Evolutionary conservation across 768 basidiomycete genomes (phyloP).

Genomic region (Dioszegia aurantiaca): DNA sequence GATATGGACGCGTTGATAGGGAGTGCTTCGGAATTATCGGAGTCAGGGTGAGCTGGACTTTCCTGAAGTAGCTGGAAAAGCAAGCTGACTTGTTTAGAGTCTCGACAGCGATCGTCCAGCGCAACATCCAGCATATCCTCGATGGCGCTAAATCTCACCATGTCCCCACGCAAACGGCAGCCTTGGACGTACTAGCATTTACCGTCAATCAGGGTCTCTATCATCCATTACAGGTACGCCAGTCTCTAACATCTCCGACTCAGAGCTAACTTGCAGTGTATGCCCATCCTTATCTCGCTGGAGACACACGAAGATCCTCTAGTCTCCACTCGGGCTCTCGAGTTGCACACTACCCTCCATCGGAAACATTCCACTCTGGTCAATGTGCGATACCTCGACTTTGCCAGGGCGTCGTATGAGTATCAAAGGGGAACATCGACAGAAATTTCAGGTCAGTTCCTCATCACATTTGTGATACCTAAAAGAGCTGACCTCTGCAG

Average conservation of each 20-base stretch:
- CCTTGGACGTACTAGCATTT: constrained; percentile 86
- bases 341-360: constrained; percentile 76
- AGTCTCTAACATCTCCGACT: neutral
- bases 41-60: constrained; percentile 72
- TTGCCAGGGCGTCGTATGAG: constrained; percentile 74
- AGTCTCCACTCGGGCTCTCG: constrained; percentile 71
- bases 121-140: constrained; percentile 78
- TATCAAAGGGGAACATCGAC: constrained; percentile 63
- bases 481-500: constrained; percentile 31
- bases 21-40: constrained; percentile 91
- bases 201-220: constrained; percentile 93
- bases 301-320: constrained; percentile 70
- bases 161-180: constrained; percentile 69
- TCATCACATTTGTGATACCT: neutral
- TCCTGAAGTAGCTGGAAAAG: neutral
- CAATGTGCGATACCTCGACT: constrained; percentile 77
- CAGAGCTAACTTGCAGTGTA: constrained; percentile 61
- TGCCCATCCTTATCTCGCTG: constrained; percentile 87
- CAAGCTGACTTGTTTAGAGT: constrained; percentile 59
- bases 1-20: constrained; percentile 95
- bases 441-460: constrained; percentile 28
- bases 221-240: constrained; percentile 79
- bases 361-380: constrained; percentile 84
- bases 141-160: constrained; percentile 73
- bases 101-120: constrained; percentile 89